These are phyloP conservation scores for Globisporangium sylvaticum DNA, from an alignment of 352 stramenopile genomes.

Conservation along the genomic window DNA sequence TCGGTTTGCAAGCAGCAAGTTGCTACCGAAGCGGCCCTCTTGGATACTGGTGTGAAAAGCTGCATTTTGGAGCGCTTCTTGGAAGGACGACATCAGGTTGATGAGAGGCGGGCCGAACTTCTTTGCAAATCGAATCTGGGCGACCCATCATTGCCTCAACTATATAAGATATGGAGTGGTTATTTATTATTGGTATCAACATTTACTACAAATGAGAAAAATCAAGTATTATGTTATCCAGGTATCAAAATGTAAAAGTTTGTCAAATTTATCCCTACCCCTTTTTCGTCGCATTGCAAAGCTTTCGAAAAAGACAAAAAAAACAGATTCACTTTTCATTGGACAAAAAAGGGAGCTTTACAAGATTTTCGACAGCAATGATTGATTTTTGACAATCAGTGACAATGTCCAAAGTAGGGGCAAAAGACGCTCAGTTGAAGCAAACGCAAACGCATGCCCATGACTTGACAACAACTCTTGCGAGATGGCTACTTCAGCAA, in stretches of 20 bases:
- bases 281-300: conserved; percentile 9
- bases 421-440: too few relatives aligned
- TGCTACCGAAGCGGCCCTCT: too few relatives aligned
- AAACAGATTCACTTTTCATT: neutral
- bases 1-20: too few relatives aligned
- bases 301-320: neutral
- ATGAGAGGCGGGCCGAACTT: neutral
- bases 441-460: too few relatives aligned
- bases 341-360: neutral
- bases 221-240: neutral
- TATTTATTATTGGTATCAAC: neutral
- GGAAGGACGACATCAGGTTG: neutral
- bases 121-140: neutral
- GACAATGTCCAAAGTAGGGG: too few relatives aligned
- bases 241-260: neutral
- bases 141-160: neutral
- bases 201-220: too few relatives aligned
- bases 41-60: too few relatives aligned
- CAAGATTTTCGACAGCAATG: neutral
- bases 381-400: neutral
- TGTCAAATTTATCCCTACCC: neutral
- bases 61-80: neutral
- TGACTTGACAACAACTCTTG: too few relatives aligned
- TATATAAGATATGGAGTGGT: neutral
- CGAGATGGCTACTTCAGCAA: too few relatives aligned